Evolutionary conservation across 495 filamentous ascomycete genomes (phyloP).

Genomic region (Apiosordaria backusii): DNA sequence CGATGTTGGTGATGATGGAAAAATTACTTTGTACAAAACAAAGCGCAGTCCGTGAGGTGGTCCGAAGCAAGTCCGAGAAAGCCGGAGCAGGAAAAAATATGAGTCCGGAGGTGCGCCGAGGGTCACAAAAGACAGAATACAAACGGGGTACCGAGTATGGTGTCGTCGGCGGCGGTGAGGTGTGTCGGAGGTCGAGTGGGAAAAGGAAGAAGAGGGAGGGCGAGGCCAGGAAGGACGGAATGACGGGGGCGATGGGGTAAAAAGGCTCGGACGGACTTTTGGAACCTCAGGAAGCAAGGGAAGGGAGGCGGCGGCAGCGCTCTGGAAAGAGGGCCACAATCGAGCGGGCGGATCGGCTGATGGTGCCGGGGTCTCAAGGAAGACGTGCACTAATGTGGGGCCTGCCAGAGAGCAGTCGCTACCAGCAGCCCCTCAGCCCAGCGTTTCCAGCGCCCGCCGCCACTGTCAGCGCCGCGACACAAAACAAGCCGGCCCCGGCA

Average conservation of each 20-base stretch:
- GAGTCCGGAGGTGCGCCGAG: slow-evolving; percentile 27
- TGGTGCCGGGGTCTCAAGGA: slow-evolving; percentile 37
- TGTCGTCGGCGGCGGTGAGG: neutral
- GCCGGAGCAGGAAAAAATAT: slow-evolving; percentile 14
- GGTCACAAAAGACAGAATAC: neutral
- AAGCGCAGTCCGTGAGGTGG: neutral
- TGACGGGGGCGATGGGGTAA: slow-evolving; percentile 31
- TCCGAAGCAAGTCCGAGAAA: slow-evolving; percentile 5
- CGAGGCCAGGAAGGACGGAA: slow-evolving; percentile 27
- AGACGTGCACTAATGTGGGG: slow-evolving; percentile 31
- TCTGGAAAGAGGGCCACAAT: slow-evolving; percentile 28
- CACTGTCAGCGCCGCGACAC: slow-evolving; percentile 10
- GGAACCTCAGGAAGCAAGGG: slow-evolving; percentile 29
- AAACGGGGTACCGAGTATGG: neutral
- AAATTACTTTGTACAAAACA: neutral
- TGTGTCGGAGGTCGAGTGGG: slow-evolving; percentile 5
- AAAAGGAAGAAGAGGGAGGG: slow-evolving; percentile 17
- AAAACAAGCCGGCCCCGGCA: slow-evolving; percentile 23
- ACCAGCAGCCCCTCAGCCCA: slow-evolving; percentile 14
- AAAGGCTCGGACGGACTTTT: slow-evolving; percentile 34
- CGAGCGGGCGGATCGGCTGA: slow-evolving; percentile 38
- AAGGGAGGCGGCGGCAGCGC: slow-evolving; percentile 35
- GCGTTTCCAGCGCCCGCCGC: slow-evolving; percentile 1
- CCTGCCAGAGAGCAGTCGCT: slow-evolving; percentile 16
- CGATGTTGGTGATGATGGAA: slow-evolving; percentile 7